Evolutionary conservation across 352 stramenopile genomes (phyloP).

Genomic region (Phytophthora pini): DNA sequence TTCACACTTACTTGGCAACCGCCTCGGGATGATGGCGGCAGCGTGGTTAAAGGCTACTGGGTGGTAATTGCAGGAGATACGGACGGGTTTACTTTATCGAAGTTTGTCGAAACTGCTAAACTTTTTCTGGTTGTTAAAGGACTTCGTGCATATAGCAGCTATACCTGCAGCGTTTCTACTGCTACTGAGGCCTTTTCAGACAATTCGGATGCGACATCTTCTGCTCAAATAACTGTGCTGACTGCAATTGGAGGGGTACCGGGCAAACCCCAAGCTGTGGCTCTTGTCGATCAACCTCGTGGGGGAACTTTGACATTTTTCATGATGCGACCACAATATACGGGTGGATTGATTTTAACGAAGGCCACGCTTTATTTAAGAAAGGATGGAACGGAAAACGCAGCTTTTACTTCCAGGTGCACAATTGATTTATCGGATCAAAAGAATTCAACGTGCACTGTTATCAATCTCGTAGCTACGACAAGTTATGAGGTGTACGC

Average conservation of each 20-base stretch:
- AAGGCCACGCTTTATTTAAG: slow-evolving; percentile 50
- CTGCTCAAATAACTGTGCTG: slow-evolving; percentile 18
- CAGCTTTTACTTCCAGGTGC: slow-evolving; percentile 30
- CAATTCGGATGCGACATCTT: slow-evolving; percentile 8
- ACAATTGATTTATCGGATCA: slow-evolving; percentile 1
- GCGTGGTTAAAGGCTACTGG: neutral
- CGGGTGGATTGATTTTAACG: slow-evolving; percentile 42
- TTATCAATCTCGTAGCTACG: slow-evolving; percentile 41
- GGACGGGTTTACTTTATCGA: too few relatives aligned
- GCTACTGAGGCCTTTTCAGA: slow-evolving; percentile 32
- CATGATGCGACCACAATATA: slow-evolving; percentile 36
- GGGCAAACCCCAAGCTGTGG: slow-evolving; percentile 16
- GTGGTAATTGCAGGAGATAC: too few relatives aligned
- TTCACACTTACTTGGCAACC: slow-evolving; percentile 44
- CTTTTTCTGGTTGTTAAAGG: slow-evolving; percentile 17
- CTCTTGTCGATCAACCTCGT: slow-evolving; percentile 20
- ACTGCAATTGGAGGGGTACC: slow-evolving; percentile 37
- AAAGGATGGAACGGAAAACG: neutral
- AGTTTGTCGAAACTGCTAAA: too few relatives aligned
- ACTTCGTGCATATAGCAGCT: slow-evolving; percentile 45
- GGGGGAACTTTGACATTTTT: slow-evolving; percentile 48
- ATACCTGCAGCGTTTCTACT: slow-evolving; percentile 39
- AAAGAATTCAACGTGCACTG: slow-evolving; percentile 31
- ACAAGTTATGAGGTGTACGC: slow-evolving; percentile 62
- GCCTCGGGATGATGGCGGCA: slow-evolving; percentile 50